Conservation (phyloP, 495 filamentous ascomycete species). For the Penicillium maclennaniae region DNA sequence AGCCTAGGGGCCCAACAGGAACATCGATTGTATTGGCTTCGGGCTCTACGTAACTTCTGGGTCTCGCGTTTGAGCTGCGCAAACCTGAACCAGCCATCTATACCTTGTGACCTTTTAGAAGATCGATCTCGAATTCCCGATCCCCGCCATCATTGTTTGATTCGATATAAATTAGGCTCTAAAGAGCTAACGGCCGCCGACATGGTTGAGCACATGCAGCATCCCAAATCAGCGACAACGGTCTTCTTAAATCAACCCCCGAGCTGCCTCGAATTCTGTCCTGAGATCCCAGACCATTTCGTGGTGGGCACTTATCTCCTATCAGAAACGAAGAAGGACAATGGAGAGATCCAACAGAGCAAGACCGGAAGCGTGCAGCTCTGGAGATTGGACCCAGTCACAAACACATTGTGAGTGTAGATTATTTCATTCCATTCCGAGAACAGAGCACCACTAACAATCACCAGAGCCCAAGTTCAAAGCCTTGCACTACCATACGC, state of each 20-base stretch:
- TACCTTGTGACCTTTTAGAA: background rate
- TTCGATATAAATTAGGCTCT: background rate
- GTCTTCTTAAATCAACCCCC: slow-evolving; percentile 59
- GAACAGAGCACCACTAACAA: slow-evolving; percentile 1
- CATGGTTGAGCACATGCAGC: slow-evolving; percentile 18
- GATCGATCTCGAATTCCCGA: background rate
- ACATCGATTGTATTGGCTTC: background rate
- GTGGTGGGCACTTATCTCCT: slow-evolving; percentile 85
- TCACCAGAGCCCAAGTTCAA: slow-evolving; percentile 31
- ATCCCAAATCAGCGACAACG: slow-evolving; percentile 32
- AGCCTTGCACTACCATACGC: slow-evolving; percentile 60
- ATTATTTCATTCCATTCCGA: background rate
- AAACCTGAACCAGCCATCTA: background rate
- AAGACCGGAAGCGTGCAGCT: slow-evolving; percentile 71
- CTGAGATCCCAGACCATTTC: slow-evolving; percentile 59
- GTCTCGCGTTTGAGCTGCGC: too few species aligned
- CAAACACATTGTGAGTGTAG: slow-evolving; percentile 47
- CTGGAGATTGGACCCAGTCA: slow-evolving; percentile 49
- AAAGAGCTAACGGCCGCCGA: background rate
- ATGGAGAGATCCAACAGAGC: slow-evolving; percentile 43
- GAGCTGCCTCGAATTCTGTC: slow-evolving; percentile 81
- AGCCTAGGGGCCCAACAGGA: background rate
- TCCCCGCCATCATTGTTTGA: background rate
- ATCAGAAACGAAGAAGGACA: slow-evolving; percentile 42
- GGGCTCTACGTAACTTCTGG: background rate